Conservation (phyloP, 768 basidiomycete species). For the Phlebiopsis flavidoalba region DNA sequence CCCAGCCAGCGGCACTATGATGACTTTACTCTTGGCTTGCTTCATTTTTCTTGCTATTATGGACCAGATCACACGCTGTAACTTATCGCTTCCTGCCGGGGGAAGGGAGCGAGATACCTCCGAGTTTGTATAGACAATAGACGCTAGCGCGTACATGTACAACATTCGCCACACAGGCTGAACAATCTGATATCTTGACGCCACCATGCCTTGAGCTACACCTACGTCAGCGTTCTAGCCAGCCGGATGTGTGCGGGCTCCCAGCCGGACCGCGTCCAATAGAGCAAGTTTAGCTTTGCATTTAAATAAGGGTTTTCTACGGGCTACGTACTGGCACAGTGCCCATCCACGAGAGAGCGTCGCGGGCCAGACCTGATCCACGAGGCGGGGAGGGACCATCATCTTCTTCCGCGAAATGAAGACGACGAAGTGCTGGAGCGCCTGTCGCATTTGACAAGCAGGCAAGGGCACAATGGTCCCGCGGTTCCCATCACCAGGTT, state of each 20-base stretch:
- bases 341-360: background rate
- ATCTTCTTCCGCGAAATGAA: background rate
- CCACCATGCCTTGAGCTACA: constrained; percentile 1
- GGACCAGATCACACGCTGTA: background rate
- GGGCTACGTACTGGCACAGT: too few species aligned
- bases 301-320: too few species aligned
- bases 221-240: constrained; percentile 3
- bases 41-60: background rate
- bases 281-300: background rate
- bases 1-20: background rate
- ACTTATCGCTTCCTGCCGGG: background rate
- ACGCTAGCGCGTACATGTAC: constrained; percentile 2
- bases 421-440: background rate
- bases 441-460: background rate
- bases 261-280: background rate
- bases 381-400: background rate
- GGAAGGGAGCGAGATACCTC: background rate
- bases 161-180: background rate
- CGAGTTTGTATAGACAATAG: constrained; percentile 3
- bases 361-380: background rate
- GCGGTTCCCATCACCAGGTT: background rate
- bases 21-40: background rate
- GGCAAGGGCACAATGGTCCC: background rate
- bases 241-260: background rate
- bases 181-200: constrained; percentile 1